Evolutionary conservation across 2,329 filamentous ascomycete species (phyloP).

Genomic region (Pseudocercospora fijiensis): DNA sequence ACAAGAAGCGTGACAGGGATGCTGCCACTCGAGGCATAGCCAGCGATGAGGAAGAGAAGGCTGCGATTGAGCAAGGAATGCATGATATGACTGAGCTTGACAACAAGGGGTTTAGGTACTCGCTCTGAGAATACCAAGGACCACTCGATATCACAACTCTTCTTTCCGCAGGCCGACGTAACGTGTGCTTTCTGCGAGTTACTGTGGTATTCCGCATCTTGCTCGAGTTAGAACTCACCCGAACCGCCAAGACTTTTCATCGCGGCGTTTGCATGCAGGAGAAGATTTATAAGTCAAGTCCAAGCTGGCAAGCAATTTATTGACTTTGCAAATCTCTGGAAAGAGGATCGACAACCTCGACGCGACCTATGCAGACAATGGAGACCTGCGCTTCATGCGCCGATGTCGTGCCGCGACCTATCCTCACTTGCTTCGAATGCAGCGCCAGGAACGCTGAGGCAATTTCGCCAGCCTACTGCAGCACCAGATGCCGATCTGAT

Average conservation of each 20-base stretch:
- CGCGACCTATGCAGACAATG: neutral
- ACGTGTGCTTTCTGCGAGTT: too few relatives aligned
- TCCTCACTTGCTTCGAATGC: neutral
- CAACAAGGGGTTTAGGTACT: conserved; percentile 56
- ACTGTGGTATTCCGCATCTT: neutral
- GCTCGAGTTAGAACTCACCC: neutral
- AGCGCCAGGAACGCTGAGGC: neutral
- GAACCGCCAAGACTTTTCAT: neutral
- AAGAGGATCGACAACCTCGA: neutral
- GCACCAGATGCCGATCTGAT: neutral
- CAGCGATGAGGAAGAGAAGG: conserved; percentile 48
- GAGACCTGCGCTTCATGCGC: neutral
- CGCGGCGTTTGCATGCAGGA: neutral
- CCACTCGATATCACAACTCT: neutral
- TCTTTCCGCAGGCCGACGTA: too few relatives aligned
- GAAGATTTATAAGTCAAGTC: neutral
- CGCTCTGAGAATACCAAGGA: conserved; percentile 39
- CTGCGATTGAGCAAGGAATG: conserved; percentile 57
- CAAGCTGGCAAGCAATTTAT: neutral
- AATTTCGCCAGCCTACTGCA: neutral
- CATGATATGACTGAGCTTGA: conserved; percentile 57
- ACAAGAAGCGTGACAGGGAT: conserved; percentile 55
- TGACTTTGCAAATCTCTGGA: neutral
- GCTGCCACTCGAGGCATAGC: conserved; percentile 32
- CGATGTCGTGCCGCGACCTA: neutral